These are phyloP conservation scores for Trichomonas vaginalis DNA, from an alignment of 208 protist species.

Conservation along the genomic window DNA sequence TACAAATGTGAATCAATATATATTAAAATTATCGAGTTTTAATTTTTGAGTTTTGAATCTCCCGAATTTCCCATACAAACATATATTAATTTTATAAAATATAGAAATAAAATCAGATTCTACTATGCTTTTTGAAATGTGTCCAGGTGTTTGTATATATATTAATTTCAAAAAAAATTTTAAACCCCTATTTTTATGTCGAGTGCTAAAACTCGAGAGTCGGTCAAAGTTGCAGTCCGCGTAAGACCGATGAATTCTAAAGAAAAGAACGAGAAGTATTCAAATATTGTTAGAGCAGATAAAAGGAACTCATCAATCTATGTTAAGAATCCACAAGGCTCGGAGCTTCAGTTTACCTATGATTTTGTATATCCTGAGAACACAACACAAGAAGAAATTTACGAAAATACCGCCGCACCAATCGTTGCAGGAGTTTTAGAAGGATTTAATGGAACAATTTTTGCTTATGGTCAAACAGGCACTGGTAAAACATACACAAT, in stretches of 20 bases:
- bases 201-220: background rate
- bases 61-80: too few species aligned
- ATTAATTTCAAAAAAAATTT: too few species aligned
- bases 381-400: background rate
- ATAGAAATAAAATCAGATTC: too few species aligned
- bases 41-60: too few species aligned
- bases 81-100: too few species aligned
- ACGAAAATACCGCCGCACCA: background rate
- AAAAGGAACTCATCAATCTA: background rate
- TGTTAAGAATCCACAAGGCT: background rate
- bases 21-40: too few species aligned
- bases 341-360: background rate
- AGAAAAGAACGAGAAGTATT: background rate
- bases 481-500: constrained; percentile 27
- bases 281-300: background rate
- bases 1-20: too few species aligned
- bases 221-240: constrained; percentile 29
- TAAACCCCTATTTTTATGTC: background rate
- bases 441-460: constrained; percentile 40
- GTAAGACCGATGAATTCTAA: constrained; percentile 21
- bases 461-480: constrained; percentile 41
- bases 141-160: too few species aligned
- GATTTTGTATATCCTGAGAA: background rate
- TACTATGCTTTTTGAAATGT: too few species aligned
- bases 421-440: constrained; percentile 30